Evolutionary conservation across 495 filamentous ascomycete genomes (phyloP).

Genomic region (Thozetella sp.): DNA sequence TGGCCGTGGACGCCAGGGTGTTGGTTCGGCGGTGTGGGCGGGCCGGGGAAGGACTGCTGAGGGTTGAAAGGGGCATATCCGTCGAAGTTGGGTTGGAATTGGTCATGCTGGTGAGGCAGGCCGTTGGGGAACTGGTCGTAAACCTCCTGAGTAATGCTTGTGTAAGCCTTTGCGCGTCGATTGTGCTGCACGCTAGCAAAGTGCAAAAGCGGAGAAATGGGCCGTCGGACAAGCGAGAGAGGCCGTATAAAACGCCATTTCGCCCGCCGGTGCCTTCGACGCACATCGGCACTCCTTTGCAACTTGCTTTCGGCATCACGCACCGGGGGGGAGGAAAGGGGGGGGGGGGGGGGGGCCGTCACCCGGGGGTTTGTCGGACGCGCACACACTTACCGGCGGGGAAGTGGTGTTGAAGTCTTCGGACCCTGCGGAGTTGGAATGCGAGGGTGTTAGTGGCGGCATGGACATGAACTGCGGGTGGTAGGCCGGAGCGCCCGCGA

Average conservation of each 20-base stretch:
- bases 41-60: slow-evolving; percentile 36
- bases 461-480: slow-evolving; percentile 49
- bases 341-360: not conserved
- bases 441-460: slow-evolving; percentile 51
- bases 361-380: not conserved
- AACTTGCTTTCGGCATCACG: not conserved
- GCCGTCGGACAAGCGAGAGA: not conserved
- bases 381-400: slow-evolving; percentile 48
- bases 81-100: slow-evolving; percentile 44
- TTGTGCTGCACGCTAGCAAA: slow-evolving; percentile 19
- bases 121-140: slow-evolving; percentile 42
- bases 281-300: not conserved
- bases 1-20: slow-evolving; percentile 15
- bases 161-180: slow-evolving; percentile 31
- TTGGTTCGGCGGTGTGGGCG: slow-evolving; percentile 42
- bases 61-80: slow-evolving; percentile 39
- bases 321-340: slow-evolving; percentile 2
- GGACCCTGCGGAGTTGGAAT: slow-evolving; percentile 50
- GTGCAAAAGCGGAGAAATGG: slow-evolving; percentile 12
- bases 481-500: slow-evolving; percentile 51
- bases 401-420: slow-evolving; percentile 57
- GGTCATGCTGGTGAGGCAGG: slow-evolving; percentile 30
- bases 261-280: not conserved
- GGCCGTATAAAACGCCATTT: not conserved
- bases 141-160: slow-evolving; percentile 44